phyloP scores from a whole-genome alignment of 2,329 filamentous ascomycete genomes.

The Verticillium nubilum region DNA sequence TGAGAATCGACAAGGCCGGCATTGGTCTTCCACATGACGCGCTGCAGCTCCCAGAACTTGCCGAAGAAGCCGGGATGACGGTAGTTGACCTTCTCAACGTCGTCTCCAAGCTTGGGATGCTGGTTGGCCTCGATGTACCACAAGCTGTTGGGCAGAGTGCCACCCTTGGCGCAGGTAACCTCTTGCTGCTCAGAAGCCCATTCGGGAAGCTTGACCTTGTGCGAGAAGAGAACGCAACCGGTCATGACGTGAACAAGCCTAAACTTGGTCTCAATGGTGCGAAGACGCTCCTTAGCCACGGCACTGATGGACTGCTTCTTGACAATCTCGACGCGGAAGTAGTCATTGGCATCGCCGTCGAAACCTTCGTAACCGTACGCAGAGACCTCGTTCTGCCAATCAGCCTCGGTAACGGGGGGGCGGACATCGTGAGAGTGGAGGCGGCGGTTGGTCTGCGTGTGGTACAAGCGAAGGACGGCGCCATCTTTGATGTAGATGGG shows the following conservation, averaged over 20 bases:
- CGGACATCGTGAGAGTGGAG: conserved; percentile 96
- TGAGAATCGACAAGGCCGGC: conserved; percentile 94
- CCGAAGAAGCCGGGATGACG: conserved; percentile 89
- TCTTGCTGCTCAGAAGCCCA: conserved; percentile 99
- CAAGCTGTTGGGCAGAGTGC: conserved; percentile 89
- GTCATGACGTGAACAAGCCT: conserved; percentile 94
- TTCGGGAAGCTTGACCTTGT: conserved; percentile 97
- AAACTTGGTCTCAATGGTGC: conserved; percentile 97
- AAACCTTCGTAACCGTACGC: conserved; percentile 98
- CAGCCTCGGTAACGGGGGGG: conserved; percentile 75
- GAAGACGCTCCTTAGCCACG: conserved; percentile 74
- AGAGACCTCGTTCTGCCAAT: conserved; percentile 95
- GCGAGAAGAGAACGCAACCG: conserved; percentile 91
- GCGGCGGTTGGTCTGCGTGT: conserved; percentile 75
- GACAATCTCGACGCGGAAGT: conserved; percentile 91
- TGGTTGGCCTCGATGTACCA: conserved; percentile 95
- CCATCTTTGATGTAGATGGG: conserved; percentile 71
- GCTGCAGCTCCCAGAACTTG: conserved; percentile 96
- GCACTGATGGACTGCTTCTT: conserved; percentile 78
- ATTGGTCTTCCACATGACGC: conserved; percentile 99
- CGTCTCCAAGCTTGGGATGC: conserved; percentile 68
- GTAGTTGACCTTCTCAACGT: conserved; percentile 94
- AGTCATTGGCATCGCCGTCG: conserved; percentile 91
- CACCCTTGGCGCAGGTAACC: conserved; percentile 91
- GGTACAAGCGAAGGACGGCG: conserved; percentile 75